Evolutionary conservation across 306 rosid genomes (phyloP).

Genomic region (Potentilla sterilis): DNA sequence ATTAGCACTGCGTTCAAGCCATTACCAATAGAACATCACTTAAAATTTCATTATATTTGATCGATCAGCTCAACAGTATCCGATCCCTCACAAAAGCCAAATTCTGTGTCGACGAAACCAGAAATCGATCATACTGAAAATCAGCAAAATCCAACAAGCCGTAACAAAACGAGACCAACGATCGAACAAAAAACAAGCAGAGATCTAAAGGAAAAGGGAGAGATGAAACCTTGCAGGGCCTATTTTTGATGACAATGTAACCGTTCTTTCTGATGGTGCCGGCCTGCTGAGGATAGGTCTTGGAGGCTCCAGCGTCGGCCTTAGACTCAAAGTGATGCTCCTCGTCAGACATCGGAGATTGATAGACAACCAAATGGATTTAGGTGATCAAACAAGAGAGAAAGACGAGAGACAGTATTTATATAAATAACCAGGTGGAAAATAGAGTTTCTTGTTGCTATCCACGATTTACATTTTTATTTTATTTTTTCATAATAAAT

Average conservation of each 20-base stretch:
- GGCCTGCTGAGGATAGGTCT: constrained; percentile 95
- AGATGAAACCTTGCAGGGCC: constrained; percentile 86
- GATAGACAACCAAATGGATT: neutral
- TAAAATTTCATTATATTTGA: neutral
- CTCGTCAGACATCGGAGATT: constrained; percentile 78
- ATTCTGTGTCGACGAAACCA: neutral
- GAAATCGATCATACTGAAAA: neutral
- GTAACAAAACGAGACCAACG: neutral
- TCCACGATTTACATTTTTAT: too few species aligned
- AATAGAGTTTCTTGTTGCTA: constrained; percentile 8
- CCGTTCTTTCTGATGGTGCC: constrained; percentile 95
- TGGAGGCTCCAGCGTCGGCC: constrained; percentile 97
- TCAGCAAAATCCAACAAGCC: neutral
- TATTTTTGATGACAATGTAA: constrained; percentile 77
- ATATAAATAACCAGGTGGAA: neutral
- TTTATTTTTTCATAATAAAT: too few species aligned
- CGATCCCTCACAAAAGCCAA: neutral
- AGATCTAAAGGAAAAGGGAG: neutral
- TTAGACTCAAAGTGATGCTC: constrained; percentile 97
- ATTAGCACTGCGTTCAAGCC: neutral
- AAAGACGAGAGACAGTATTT: neutral
- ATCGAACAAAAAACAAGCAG: neutral
- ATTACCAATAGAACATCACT: neutral
- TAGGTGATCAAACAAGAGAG: neutral
- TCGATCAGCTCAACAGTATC: neutral